Conservation (phyloP, 768 basidiomycete genomes). For the Mycena pura region DNA sequence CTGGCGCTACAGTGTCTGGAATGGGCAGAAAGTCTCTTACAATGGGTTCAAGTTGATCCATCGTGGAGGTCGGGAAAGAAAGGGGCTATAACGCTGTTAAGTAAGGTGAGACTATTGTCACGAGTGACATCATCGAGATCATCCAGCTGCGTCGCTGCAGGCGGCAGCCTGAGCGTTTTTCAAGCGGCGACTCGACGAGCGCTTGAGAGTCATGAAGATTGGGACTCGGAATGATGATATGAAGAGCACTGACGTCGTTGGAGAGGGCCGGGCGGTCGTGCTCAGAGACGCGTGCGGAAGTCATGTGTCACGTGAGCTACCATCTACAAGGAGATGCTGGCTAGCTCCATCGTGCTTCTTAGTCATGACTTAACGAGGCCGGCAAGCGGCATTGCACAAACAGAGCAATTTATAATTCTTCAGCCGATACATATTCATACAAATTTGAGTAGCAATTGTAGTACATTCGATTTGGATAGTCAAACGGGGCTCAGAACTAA, state of each 20-base stretch:
- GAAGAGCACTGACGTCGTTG: slow-evolving; percentile 9
- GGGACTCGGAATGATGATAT: slow-evolving; percentile 1
- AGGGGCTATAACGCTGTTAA: slow-evolving; percentile 2
- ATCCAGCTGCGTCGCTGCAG: slow-evolving; percentile 4
- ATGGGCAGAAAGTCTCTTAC: slow-evolving; percentile 17
- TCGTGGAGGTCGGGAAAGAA: slow-evolving; percentile 8
- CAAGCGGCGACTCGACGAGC: slow-evolving; percentile 3
- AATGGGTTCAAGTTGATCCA: slow-evolving; percentile 10
- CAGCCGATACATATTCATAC: no score
- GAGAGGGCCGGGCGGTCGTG: no score
- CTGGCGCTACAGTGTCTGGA: slow-evolving; percentile 14
- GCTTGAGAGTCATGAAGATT: slow-evolving; percentile 3
- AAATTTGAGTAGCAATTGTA: no score
- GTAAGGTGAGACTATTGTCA: slow-evolving; percentile 1
- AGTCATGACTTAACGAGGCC: no score
- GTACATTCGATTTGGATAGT: no score
- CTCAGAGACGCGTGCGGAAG: no score
- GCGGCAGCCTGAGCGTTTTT: slow-evolving; percentile 2
- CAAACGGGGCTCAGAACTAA: no score
- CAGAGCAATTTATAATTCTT: no score
- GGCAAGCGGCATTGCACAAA: no score
- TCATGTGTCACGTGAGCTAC: no score
- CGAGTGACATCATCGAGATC: slow-evolving; percentile 14
- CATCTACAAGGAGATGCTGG: no score
- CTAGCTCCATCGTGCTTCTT: no score